A percentile compares a stretch with the other conserved stretches of the same genome.
Evolutionary conservation across 257 asterid genomes (phyloP).

Genomic region (Plantago major): DNA sequence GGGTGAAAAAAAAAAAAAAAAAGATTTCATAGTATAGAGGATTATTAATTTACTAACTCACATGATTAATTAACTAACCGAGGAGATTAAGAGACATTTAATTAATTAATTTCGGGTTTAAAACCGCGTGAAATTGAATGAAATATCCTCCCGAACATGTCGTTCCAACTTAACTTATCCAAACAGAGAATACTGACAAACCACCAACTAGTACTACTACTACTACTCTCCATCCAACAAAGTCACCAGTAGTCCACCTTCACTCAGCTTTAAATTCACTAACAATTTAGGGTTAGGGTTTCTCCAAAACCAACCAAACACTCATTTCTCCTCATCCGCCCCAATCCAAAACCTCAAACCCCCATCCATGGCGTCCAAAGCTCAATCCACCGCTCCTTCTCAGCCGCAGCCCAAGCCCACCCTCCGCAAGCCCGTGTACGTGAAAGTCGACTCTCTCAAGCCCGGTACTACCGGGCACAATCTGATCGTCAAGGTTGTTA

Average conservation of each 20-base stretch:
- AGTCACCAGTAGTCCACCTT: neutral
- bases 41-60: too few species aligned
- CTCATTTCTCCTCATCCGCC: slow-evolving; percentile 4
- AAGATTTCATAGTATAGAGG: too few species aligned
- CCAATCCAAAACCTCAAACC: neutral
- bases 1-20: too few species aligned
- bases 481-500: slow-evolving; percentile 55
- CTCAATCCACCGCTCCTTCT: slow-evolving; percentile 31
- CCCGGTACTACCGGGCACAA: slow-evolving; percentile 78
- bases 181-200: too few species aligned
- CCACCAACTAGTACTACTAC: neutral
- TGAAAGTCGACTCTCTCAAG: slow-evolving; percentile 55
- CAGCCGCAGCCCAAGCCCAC: slow-evolving; percentile 42
- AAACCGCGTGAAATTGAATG: neutral
- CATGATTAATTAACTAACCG: too few species aligned
- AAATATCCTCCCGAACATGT: neutral
- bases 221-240: too few species aligned
- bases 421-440: slow-evolving; percentile 71
- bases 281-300: slow-evolving; percentile 55
- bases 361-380: slow-evolving; percentile 49
- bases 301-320: neutral
- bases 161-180: neutral
- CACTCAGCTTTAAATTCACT: neutral
- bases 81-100: too few species aligned
- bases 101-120: too few species aligned